Evolutionary conservation across 2,329 filamentous ascomycete genomes (phyloP).

Genomic region (Cercospora beticola): DNA sequence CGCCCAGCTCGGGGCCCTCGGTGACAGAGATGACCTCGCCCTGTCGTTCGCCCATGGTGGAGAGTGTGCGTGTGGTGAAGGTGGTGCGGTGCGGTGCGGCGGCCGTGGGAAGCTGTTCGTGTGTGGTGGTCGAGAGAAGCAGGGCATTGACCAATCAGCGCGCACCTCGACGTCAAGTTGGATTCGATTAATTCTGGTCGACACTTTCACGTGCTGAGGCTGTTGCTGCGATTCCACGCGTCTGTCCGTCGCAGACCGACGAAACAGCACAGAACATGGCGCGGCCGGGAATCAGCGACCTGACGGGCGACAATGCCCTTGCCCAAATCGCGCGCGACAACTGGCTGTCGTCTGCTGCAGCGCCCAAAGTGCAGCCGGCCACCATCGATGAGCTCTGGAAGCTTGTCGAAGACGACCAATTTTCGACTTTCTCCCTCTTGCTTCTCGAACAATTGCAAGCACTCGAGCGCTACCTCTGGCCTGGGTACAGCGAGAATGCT

Average conservation of each 20-base stretch:
- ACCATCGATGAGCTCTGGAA: constrained; percentile 91
- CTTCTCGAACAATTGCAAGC: constrained; percentile 87
- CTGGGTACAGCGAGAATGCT: constrained; percentile 74
- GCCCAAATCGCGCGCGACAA: constrained; percentile 74
- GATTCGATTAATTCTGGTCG: background rate
- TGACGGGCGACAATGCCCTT: constrained; percentile 66
- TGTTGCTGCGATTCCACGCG: background rate
- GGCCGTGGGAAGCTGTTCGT: background rate
- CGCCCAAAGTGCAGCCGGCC: constrained; percentile 71
- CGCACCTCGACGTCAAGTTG: background rate
- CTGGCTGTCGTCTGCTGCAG: constrained; percentile 70
- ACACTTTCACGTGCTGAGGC: background rate
- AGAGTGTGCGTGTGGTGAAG: constrained; percentile 10
- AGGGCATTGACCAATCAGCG: constrained; percentile 1
- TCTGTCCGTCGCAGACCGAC: constrained; percentile 2
- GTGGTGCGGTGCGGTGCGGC: background rate
- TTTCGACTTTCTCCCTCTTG: constrained; percentile 73
- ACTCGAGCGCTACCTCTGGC: constrained; percentile 93
- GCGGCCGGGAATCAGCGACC: constrained; percentile 66
- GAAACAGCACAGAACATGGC: constrained; percentile 23
- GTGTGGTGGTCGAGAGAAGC: background rate
- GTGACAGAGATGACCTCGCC: constrained; percentile 24
- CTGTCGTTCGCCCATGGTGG: constrained; percentile 27
- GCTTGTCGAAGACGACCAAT: constrained; percentile 75
- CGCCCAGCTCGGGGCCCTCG: constrained; percentile 35